These are phyloP conservation scores for Tylopilus vinaceipallidus DNA, from an alignment of 768 basidiomycete genomes.

Conservation along the genomic window DNA sequence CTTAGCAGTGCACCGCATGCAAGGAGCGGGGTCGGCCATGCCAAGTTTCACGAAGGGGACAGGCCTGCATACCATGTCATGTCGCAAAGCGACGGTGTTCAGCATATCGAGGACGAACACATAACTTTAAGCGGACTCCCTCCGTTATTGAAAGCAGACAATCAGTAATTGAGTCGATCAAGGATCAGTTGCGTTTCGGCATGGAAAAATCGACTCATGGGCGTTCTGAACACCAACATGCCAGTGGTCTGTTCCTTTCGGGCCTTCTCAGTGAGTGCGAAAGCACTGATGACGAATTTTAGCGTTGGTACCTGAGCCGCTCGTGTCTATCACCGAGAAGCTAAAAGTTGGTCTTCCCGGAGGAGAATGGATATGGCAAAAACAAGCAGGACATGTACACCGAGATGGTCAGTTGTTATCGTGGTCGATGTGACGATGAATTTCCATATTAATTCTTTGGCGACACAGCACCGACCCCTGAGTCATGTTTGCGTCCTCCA, in stretches of 20 bases:
- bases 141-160: too few relatives aligned
- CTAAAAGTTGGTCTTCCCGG: background rate
- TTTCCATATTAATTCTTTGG: too few relatives aligned
- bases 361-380: too few relatives aligned
- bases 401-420: too few relatives aligned
- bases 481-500: too few relatives aligned
- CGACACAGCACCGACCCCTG: too few relatives aligned
- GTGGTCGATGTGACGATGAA: too few relatives aligned
- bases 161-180: background rate
- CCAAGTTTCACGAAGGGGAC: background rate
- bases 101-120: background rate
- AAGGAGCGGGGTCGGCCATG: background rate
- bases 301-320: background rate
- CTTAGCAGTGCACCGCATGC: constrained; percentile 1
- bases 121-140: background rate
- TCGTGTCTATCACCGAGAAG: accelerated
- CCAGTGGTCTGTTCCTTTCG: background rate
- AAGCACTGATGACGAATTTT: background rate
- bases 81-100: background rate
- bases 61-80: constrained; percentile 1
- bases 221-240: background rate
- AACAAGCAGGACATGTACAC: too few relatives aligned
- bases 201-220: background rate
- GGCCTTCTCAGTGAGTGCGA: too few relatives aligned
- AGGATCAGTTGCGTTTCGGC: background rate